Base-by-base conservation (phyloP, 768 basidiomycete genomes). In the Mycena rosella region DNA sequence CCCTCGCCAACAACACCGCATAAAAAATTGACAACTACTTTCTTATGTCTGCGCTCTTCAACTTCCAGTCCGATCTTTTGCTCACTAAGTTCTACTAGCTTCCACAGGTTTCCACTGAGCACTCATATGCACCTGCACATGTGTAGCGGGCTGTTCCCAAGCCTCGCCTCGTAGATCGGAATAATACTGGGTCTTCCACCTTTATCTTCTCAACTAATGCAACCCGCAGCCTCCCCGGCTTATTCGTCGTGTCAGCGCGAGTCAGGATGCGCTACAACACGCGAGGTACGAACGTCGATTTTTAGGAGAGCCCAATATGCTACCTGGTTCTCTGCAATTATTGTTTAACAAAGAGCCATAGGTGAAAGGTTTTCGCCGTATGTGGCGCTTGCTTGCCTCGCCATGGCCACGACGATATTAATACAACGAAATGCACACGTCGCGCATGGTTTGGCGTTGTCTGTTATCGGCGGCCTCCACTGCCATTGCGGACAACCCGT, bases 101-200 rank as follows among this genome's bases (percentile, higher is more conserved):
- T n/a, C n/a, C n/a, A n/a, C n/a, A n/a, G n/a, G n/a, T n/a, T n/a
- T n/a, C n/a, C n/a, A n/a, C n/a, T n/a, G n/a, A n/a, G n/a, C n/a
- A n/a, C n/a, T n/a, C 78, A 96, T 98, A 66, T 99, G 98, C 83
- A 99, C 98, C 64, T 98, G 95, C 83, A 96, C 97, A 5, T 99
- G 99, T 79, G 87, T 96, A 17, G 98, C 49, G 91, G 94, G 0
- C 91, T 96, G 18, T 91, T 94, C 4, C 98, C 98, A 14, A 87
- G 94, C 27, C 83, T 99, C 6, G 86, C n/a, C n/a, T n/a, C n/a
- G n/a, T 99, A 15, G 98, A 99, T 79, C 85, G 93, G 71, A 98
- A 99, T 79, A 96, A 96, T 80, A 87, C 95, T 79, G 97, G 98
- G 97, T 97, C 72, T 71, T 87, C 74, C 9, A 34, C 44, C 38